Evolutionary conservation across 2,329 filamentous ascomycete genomes (phyloP).

Genomic region (Fusarium penzigii): DNA sequence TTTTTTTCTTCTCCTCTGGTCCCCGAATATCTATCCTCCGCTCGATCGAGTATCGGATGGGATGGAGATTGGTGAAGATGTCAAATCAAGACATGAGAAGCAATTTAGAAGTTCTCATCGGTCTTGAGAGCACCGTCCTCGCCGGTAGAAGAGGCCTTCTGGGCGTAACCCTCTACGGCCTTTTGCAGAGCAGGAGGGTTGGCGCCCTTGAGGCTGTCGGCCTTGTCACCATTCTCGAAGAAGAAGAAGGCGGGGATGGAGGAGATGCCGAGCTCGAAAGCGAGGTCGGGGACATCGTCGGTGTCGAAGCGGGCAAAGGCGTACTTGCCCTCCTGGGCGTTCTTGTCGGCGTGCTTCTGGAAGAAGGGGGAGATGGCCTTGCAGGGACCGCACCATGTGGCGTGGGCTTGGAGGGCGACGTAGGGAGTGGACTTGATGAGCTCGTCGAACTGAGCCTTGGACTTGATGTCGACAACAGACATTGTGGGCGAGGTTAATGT

Average conservation of each 20-base stretch:
- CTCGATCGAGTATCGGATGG: not conserved
- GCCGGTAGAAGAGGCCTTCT: slow-evolving; percentile 24
- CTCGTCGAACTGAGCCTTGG: slow-evolving; percentile 48
- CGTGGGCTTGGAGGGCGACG: slow-evolving; percentile 59
- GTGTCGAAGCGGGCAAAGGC: slow-evolving; percentile 62
- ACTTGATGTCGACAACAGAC: slow-evolving; percentile 41
- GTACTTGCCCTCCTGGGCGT: slow-evolving; percentile 41
- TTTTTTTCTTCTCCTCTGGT: not conserved
- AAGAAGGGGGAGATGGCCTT: slow-evolving; percentile 59
- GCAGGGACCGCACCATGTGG: slow-evolving; percentile 63
- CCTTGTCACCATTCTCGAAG: slow-evolving; percentile 55
- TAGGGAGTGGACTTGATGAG: slow-evolving; percentile 50
- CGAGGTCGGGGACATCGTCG: slow-evolving; percentile 53
- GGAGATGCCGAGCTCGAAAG: slow-evolving; percentile 50
- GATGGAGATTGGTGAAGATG: not conserved
- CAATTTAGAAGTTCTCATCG: slow-evolving; percentile 19
- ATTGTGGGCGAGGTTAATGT: slow-evolving; percentile 24
- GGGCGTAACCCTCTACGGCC: slow-evolving; percentile 24
- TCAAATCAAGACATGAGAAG: not conserved
- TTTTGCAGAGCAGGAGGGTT: slow-evolving; percentile 37
- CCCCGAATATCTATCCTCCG: not conserved
- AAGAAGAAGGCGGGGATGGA: slow-evolving; percentile 63
- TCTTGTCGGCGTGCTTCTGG: slow-evolving; percentile 45
- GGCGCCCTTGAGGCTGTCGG: slow-evolving; percentile 45
- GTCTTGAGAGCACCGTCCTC: slow-evolving; percentile 15